A percentile compares a stretch with the other conserved stretches of the same genome.
phyloP scores from a whole-genome alignment of 768 basidiomycete genomes.

The Porpolomopsis calyptriformis region DNA sequence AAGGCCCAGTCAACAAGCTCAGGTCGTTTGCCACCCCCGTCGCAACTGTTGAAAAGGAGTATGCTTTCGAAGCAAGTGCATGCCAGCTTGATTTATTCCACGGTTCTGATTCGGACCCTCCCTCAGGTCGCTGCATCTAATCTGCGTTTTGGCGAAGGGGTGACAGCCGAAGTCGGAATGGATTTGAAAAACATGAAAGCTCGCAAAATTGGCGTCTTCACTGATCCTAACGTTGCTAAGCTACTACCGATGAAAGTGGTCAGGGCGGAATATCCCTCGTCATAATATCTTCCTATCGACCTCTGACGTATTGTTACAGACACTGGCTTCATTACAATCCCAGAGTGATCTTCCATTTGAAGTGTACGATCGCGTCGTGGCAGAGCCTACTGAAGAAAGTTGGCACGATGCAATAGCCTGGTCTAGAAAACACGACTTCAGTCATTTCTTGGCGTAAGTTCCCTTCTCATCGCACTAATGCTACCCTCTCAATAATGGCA shows the following conservation, averaged over 20 bases:
- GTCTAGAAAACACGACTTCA: slow-evolving; percentile 79
- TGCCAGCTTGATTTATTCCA: background rate
- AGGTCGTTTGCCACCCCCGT: slow-evolving; percentile 73
- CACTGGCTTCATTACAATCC: slow-evolving; percentile 68
- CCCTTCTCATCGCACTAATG: background rate
- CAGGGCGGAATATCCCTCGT: slow-evolving; percentile 17
- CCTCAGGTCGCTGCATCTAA: slow-evolving; percentile 75
- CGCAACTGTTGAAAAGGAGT: slow-evolving; percentile 65
- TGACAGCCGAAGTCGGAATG: slow-evolving; percentile 85
- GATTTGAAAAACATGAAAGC: slow-evolving; percentile 92
- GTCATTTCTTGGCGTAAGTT: slow-evolving; percentile 82
- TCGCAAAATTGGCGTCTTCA: slow-evolving; percentile 87
- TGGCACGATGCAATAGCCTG: slow-evolving; percentile 84
- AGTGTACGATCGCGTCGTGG: slow-evolving; percentile 68
- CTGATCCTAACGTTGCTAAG: slow-evolving; percentile 76
- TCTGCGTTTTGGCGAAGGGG: slow-evolving; percentile 82
- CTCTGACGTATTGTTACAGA: slow-evolving; percentile 25
- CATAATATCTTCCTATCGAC: background rate
- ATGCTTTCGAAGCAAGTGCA: slow-evolving; percentile 70
- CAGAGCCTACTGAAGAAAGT: slow-evolving; percentile 88
- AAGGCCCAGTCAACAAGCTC: slow-evolving; percentile 47
- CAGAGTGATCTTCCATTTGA: slow-evolving; percentile 71
- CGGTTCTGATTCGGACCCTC: background rate
- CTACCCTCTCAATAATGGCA: slow-evolving; percentile 6
- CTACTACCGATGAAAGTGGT: slow-evolving; percentile 78